Conservation (phyloP, 2,329 filamentous ascomycete species). For the Aspergillus costaricaensis region DNA sequence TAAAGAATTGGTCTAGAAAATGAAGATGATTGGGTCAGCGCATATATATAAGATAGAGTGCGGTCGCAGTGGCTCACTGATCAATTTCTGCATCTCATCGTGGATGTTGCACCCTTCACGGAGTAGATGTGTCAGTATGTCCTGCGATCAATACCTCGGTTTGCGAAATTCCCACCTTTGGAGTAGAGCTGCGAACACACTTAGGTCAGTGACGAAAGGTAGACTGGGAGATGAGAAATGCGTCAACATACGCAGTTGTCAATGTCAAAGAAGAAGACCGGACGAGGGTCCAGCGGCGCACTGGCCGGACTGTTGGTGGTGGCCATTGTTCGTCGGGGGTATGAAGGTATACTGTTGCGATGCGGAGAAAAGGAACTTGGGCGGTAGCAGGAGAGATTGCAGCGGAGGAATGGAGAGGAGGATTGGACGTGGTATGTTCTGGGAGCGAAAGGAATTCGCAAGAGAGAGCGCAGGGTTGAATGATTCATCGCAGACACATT, state of each 20-base stretch:
- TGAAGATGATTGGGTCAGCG: background rate
- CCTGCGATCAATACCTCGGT: slow-evolving; percentile 11
- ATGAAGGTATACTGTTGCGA: background rate
- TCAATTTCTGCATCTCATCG: slow-evolving; percentile 83
- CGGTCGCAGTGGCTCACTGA: slow-evolving; percentile 49
- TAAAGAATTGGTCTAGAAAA: slow-evolving; percentile 59
- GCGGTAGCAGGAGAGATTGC: background rate
- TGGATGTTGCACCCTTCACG: slow-evolving; percentile 72
- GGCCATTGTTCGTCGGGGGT: slow-evolving; percentile 25
- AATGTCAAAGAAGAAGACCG: slow-evolving; percentile 82
- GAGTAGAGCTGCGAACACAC: slow-evolving; percentile 67
- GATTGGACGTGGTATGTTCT: background rate
- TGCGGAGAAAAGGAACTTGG: background rate
- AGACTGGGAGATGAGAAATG: background rate
- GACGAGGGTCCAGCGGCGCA: slow-evolving; percentile 43
- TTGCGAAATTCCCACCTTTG: slow-evolving; percentile 60
- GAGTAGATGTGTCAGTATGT: slow-evolving; percentile 5
- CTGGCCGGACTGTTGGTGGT: slow-evolving; percentile 16
- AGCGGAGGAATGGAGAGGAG: background rate
- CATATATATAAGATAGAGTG: background rate
- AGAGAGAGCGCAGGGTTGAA: background rate
- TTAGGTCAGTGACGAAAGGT: slow-evolving; percentile 16
- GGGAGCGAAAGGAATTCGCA: background rate
- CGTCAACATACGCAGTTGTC: slow-evolving; percentile 77
- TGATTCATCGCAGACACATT: slow-evolving; percentile 6